Conservation (phyloP, 371 early-diverging fungal genomes). For the Mortierella sp. region DNA sequence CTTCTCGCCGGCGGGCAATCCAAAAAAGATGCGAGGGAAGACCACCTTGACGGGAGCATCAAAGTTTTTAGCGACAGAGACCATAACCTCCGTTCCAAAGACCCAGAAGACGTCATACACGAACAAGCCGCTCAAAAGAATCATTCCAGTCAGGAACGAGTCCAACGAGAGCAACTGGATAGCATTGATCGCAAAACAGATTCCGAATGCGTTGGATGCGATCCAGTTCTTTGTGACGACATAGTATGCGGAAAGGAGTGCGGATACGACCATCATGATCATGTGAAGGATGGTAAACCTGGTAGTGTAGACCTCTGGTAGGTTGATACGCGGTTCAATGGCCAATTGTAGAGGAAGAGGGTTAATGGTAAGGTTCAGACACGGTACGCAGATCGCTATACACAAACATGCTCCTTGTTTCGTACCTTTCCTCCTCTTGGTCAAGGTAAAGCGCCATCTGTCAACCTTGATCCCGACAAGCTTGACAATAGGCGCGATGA, state of each 20-base stretch:
- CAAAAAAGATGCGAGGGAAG: constrained; percentile 84
- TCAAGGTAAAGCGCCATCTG: constrained; percentile 76
- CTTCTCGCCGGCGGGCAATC: constrained; percentile 55
- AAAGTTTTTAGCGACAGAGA: constrained; percentile 95
- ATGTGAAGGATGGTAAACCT: constrained; percentile 84
- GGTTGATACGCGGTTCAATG: no score
- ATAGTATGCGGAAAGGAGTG: constrained; percentile 79
- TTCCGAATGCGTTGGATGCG: constrained; percentile 88
- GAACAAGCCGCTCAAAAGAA: constrained; percentile 91
- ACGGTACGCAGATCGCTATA: background rate
- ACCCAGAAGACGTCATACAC: constrained; percentile 99
- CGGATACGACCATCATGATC: constrained; percentile 64
- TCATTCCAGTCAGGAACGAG: constrained; percentile 95
- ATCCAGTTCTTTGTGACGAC: constrained; percentile 92
- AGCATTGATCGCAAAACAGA: constrained; percentile 88
- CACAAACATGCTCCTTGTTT: background rate
- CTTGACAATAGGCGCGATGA: constrained; percentile 62
- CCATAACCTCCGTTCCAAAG: constrained; percentile 99
- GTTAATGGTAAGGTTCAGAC: background rate
- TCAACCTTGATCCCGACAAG: constrained; percentile 64
- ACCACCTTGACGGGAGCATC: constrained; percentile 97
- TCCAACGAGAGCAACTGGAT: constrained; percentile 90
- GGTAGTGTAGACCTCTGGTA: constrained; percentile 67
- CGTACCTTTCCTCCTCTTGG: constrained; percentile 78
- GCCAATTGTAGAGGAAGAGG: constrained; percentile 2